These are phyloP conservation scores for Colletotrichum trifolii DNA, from an alignment of 2,329 filamentous ascomycete genomes.

Conservation along the genomic window DNA sequence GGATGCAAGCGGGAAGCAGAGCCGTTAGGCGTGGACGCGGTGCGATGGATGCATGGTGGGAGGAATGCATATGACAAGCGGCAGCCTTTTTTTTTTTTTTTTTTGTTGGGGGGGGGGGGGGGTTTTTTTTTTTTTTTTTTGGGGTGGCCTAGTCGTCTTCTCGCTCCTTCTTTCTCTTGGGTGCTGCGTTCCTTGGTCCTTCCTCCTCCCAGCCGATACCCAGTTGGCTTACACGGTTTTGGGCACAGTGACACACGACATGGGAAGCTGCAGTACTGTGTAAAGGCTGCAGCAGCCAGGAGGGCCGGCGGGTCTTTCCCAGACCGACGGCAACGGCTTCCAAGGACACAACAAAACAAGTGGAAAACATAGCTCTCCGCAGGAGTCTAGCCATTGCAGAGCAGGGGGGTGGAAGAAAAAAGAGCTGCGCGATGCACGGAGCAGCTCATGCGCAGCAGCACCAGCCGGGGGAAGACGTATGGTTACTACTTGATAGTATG, in stretches of 20 bases:
- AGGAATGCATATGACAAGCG: conserved; percentile 35
- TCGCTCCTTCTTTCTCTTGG: no score
- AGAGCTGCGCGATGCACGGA: conserved; percentile 10
- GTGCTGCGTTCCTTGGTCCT: not conserved
- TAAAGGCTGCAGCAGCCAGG: conserved; percentile 17
- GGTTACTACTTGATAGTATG: conserved; percentile 5
- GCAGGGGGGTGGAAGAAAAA: no score
- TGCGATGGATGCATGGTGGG: conserved; percentile 10
- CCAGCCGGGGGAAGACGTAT: not conserved
- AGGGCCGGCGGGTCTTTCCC: conserved; percentile 24
- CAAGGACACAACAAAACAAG: conserved; percentile 1
- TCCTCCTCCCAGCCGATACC: not conserved
- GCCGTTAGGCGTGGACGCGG: conserved; percentile 20
- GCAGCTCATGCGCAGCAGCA: conserved; percentile 27
- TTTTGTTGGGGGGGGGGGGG: no score
- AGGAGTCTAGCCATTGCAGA: no score
- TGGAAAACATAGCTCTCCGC: conserved; percentile 15
- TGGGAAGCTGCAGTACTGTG: conserved; percentile 2
- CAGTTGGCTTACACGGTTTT: conserved; percentile 33
- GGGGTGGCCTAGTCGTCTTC: not conserved
- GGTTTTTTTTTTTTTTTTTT: conserved; percentile 4
- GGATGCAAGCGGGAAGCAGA: conserved; percentile 31
- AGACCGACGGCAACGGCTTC: conserved; percentile 29
- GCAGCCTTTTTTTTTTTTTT: not conserved
- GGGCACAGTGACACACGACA: conserved; percentile 17